A percentile compares a stretch with the other conserved stretches of the same genome.
Evolutionary conservation across 2,329 filamentous ascomycete genomes (phyloP).

Genomic region (Canariomyces notabilis): DNA sequence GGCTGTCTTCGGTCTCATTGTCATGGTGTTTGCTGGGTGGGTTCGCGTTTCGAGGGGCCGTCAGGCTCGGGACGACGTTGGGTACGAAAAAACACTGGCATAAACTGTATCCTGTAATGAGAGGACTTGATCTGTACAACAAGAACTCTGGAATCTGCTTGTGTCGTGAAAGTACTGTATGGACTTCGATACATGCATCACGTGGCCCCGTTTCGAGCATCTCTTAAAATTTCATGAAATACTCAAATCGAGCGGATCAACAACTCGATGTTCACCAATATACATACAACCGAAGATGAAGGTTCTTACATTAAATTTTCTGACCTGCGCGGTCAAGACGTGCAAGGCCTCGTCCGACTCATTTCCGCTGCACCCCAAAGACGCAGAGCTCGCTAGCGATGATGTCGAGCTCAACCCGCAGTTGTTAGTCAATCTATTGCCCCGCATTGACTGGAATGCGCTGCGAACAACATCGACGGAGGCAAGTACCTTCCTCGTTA

Average conservation of each 20-base stretch:
- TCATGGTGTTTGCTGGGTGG: constrained; percentile 42
- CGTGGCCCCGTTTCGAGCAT: constrained; percentile 17
- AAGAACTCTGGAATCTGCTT: background rate
- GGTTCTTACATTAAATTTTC: constrained; percentile 89
- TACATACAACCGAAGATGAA: constrained; percentile 61
- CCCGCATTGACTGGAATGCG: constrained; percentile 83
- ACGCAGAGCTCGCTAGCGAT: constrained; percentile 82
- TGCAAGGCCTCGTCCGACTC: constrained; percentile 78
- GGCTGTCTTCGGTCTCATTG: constrained; percentile 45
- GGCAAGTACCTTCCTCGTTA: constrained; percentile 43
- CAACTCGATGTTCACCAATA: no score
- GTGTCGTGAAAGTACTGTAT: background rate
- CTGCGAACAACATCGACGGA: constrained; percentile 71
- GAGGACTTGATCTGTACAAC: background rate
- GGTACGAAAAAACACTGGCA: constrained; percentile 42
- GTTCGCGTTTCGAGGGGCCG: constrained; percentile 37
- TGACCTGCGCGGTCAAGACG: constrained; percentile 91
- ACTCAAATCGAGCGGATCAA: background rate
- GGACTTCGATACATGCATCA: constrained; percentile 10
- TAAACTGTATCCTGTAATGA: constrained; percentile 20
- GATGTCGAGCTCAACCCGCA: constrained; percentile 76
- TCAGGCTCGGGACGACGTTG: constrained; percentile 30
- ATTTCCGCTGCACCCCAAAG: constrained; percentile 87
- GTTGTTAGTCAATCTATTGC: constrained; percentile 79
- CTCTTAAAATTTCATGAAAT: constrained; percentile 13